Evolutionary conservation across 2,329 filamentous ascomycete species (phyloP), one percentile per base, ranked within the genome.

Genomic region (Rasamsonia emersonii): DNA sequence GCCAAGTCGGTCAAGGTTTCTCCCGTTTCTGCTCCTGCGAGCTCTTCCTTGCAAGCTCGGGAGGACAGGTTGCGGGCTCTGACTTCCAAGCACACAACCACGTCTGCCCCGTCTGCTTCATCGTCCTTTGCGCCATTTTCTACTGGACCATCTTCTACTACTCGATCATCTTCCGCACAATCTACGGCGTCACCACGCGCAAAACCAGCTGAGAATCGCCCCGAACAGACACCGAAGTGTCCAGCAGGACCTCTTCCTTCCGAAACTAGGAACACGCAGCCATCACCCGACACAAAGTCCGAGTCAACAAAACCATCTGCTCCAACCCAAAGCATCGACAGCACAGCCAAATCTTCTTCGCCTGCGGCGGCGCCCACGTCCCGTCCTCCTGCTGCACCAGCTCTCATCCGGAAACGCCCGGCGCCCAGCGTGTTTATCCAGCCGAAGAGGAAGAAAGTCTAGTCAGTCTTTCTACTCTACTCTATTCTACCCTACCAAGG

Each of bases 381-480:
- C 19, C 30, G 33, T n/a, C 36, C 46, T 16, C 15, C 31, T 4
- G 32, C 43, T n/a, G 51, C 48, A 15, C 40, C 41, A 5, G 36
- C 38, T 19, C 24, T 47, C 3, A 38, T 51, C 20, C 49, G 50
- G 17, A 56, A 55, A 38, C 41, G 54, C 25, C 47, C 52, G 4
- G 38, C 46, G 13, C 50, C 51, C 4, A 55, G 44, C 26, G 29
- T 43, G 7, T 44, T 46, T 29, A 41, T 46, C n/a, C 41, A 39
- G 28, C 40, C 38, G 10, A 45, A 45, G 18, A 39, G 38, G 20
- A 39, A 37, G 26, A 39, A 27, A 9, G 13, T 13, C 8, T 38
- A 18, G 2, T 18, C 4, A 11, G 18, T 4, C 26, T 16, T 30
- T 24, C n/a, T n/a, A n/a, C n/a, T n/a, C n/a, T 28, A 11, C 10